Base-by-base conservation (phyloP, 345 rosid genomes). In the Crucihimalaya himalaica region DNA sequence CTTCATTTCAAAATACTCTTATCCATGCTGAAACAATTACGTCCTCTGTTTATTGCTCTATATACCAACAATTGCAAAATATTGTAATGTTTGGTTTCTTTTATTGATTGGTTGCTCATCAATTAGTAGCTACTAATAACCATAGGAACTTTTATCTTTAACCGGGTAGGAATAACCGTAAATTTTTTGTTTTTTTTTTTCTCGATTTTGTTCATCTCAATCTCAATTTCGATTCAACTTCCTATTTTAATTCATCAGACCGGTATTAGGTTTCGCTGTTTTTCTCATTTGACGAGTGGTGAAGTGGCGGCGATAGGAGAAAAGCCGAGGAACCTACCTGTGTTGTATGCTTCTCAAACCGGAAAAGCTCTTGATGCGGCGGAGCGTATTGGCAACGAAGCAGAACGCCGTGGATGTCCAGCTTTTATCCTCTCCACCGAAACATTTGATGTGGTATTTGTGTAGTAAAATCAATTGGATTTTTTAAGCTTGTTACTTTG, bases 341-440 rank as follows among this genome's bases (percentile, higher is more conserved):
- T 91, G 48, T 82, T 91, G 40, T 91, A 88, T 67, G 97, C 97
- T 12, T 77, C 92, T 73, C 88, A 94, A 73, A 94, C 97, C 16
- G 96, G 98, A 43, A 89, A 89, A 69, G 89, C 96, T 1, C 53
- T 91, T 82, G 97, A 92, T 66, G 93, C 85, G 13, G 96, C 97
- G 10, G 98, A 94, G 82, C 88, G 86, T 57, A 81, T 89, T 28
- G 83, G 81, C 72, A 90, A 95, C 4, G 96, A 91, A 77, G 93
- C 96, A 13, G 96, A 89, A 74, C 86, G 85, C 51, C 65, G 96
- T 27, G 92, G 87, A 61, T 85, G 95, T 84, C 70, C 83, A 23
- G 82, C 79, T 4, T 48, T 63, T 34, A 66, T 89, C 60, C 68
- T 74, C 54, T 86, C 97, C 63, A 60, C 81, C 34, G 92, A 91